Conservation (phyloP, 129 eudicot species). For the Saussurea involucrata region DNA sequence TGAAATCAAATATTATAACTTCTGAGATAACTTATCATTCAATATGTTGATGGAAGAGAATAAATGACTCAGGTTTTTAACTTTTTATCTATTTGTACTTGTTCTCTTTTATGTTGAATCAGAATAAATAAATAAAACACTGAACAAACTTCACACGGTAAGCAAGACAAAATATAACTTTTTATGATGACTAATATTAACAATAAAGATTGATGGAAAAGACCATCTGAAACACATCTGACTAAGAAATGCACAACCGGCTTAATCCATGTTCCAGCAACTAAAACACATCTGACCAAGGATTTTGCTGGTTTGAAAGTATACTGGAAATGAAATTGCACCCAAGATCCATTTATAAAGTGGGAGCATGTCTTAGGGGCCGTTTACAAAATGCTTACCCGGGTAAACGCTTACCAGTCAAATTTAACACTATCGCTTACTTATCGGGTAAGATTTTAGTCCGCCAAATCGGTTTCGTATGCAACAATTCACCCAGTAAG, state of each 20-base stretch:
- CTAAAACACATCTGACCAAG: background rate
- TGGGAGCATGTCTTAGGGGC: background rate
- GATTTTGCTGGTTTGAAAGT: background rate
- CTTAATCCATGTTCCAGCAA: background rate
- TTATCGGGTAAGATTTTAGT: no score
- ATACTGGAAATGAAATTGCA: background rate
- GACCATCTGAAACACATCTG: background rate
- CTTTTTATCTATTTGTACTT: background rate
- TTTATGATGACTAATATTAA: background rate
- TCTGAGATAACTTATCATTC: background rate
- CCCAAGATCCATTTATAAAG: background rate
- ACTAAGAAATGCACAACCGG: background rate
- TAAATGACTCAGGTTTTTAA: background rate
- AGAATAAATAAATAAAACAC: background rate
- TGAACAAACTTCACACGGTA: background rate
- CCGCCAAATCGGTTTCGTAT: no score
- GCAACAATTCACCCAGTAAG: no score
- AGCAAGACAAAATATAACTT: background rate
- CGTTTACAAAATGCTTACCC: no score
- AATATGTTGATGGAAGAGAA: background rate
- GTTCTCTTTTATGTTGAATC: background rate
- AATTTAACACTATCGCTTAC: no score
- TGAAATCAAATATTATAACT: background rate
- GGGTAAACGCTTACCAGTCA: no score
- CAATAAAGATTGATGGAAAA: background rate